Percentiles rank a stretch among this genome's conserved stretches.
These are phyloP conservation scores for Pontederia paniculata DNA, from an alignment of 176 grass and related monocot species.

Conservation along the genomic window DNA sequence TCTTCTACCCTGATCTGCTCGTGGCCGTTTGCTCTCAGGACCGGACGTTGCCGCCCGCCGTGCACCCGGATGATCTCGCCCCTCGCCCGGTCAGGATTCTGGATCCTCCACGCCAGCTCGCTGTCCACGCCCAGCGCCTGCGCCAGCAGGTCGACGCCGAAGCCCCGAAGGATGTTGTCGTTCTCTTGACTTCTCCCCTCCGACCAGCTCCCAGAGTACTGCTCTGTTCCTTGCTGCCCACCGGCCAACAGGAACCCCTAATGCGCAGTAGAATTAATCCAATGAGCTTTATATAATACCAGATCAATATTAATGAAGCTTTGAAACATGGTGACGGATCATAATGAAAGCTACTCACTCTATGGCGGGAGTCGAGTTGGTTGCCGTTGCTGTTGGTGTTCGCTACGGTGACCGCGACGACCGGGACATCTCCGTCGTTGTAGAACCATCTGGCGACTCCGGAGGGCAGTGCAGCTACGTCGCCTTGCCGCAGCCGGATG, in stretches of 20 bases:
- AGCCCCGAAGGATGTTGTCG: background rate
- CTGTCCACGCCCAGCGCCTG: background rate
- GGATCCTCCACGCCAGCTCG: background rate
- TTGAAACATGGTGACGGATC: too few species aligned
- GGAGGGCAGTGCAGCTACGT: background rate
- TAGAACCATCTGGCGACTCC: constrained; percentile 31
- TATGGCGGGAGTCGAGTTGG: constrained; percentile 6
- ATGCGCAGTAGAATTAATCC: too few species aligned
- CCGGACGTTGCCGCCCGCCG: background rate
- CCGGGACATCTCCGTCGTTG: constrained; percentile 24
- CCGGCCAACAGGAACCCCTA: too few species aligned
- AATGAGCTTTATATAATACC: too few species aligned
- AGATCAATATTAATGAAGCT: too few species aligned
- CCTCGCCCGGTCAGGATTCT: background rate
- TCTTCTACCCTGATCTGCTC: background rate
- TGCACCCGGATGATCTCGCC: background rate
- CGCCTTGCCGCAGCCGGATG: background rate
- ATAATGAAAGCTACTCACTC: too few species aligned
- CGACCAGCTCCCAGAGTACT: background rate
- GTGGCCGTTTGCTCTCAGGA: background rate
- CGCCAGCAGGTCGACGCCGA: background rate
- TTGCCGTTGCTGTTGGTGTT: background rate
- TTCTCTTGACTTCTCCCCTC: background rate
- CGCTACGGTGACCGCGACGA: constrained; percentile 20
- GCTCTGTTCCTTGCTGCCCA: too few species aligned